Conservation (phyloP, 2,329 filamentous ascomycete species). For the Beauveria sp. region DNA sequence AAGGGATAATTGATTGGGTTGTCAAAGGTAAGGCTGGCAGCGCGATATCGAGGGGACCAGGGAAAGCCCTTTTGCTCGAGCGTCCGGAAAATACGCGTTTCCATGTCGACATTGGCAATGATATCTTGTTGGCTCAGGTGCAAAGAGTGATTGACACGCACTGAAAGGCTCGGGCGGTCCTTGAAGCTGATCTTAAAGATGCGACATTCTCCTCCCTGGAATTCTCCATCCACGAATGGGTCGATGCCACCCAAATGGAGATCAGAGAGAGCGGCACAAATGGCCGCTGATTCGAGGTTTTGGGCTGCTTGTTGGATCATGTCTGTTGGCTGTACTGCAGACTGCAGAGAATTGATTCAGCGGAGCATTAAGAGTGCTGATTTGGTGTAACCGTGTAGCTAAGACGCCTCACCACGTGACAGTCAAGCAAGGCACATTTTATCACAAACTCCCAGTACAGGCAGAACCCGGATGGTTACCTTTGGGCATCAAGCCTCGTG, state of each 20-base stretch:
- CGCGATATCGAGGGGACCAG: neutral
- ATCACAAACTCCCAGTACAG: no score
- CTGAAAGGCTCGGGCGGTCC: neutral
- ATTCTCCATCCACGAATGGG: conserved; percentile 1
- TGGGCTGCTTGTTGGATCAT: neutral
- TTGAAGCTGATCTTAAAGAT: conserved; percentile 2
- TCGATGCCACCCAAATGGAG: conserved; percentile 1
- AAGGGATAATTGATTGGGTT: conserved; percentile 1
- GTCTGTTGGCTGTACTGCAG: neutral
- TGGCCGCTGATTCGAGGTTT: conserved; percentile 3
- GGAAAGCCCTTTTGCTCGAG: neutral
- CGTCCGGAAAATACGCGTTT: neutral
- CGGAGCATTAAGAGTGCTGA: no score
- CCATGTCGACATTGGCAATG: neutral
- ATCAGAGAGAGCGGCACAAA: neutral
- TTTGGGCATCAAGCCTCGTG: no score
- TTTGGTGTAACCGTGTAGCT: no score
- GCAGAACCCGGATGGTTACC: no score
- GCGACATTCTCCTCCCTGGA: neutral
- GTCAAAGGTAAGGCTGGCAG: neutral
- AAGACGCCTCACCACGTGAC: no score
- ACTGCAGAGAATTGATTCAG: no score
- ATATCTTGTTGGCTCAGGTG: neutral
- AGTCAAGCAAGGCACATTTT: no score
- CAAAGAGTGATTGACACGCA: neutral